Evolutionary conservation across 2,329 filamentous ascomycete species (phyloP).

Genomic region (Chaetomium olivaceum): DNA sequence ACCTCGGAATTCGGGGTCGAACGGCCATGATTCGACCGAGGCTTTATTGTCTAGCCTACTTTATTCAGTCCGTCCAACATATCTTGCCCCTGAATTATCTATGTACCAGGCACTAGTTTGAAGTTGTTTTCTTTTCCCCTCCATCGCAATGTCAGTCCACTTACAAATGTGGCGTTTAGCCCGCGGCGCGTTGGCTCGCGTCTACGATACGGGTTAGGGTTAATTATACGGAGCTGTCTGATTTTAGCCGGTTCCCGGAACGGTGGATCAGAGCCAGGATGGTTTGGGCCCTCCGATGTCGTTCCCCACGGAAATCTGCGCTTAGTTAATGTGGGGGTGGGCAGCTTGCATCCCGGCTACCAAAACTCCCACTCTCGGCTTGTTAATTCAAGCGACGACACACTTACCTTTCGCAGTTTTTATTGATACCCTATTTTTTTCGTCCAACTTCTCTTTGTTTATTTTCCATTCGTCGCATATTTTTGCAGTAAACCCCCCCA

Average conservation of each 20-base stretch:
- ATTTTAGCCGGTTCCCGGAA: background rate
- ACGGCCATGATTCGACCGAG: background rate
- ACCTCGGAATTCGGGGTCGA: background rate
- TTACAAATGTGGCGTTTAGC: background rate
- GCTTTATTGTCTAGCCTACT: background rate
- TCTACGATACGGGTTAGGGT: slow-evolving; percentile 8
- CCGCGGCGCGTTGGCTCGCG: background rate
- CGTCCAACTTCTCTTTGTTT: slow-evolving; percentile 6
- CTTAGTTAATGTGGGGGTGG: slow-evolving; percentile 18
- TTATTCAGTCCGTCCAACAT: background rate
- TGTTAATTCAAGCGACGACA: slow-evolving; percentile 6
- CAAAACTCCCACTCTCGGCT: slow-evolving; percentile 8
- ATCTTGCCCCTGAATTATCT: background rate
- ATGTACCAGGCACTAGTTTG: too few relatives aligned
- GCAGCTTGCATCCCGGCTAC: background rate
- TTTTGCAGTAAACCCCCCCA: background rate
- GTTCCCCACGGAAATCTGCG: slow-evolving; percentile 19
- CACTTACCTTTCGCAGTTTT: slow-evolving; percentile 5
- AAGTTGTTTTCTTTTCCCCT: background rate
- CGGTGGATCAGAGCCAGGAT: slow-evolving; percentile 13
- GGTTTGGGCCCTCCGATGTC: slow-evolving; percentile 24
- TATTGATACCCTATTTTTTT: slow-evolving; percentile 14
- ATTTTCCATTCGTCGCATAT: slow-evolving; percentile 1
- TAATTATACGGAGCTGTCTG: background rate
- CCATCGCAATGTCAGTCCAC: background rate